Percentiles rank a stretch among this genome's conserved stretches.
phyloP scores from a whole-genome alignment of 2,329 filamentous ascomycete genomes.

The Epichloe uncinata region DNA sequence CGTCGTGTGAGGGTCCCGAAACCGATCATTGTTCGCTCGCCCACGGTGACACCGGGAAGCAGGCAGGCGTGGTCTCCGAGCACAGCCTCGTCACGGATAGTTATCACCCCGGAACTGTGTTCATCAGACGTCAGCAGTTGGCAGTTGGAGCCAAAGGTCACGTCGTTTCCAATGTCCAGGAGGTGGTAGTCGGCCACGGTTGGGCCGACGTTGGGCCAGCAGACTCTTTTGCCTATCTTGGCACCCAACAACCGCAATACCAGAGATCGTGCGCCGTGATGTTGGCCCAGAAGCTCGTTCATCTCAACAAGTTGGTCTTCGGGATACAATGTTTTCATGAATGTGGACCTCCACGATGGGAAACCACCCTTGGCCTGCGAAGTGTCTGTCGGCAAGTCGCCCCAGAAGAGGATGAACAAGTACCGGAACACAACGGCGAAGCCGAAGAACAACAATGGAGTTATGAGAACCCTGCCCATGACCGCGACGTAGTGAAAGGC shows the following conservation, averaged over 20 bases:
- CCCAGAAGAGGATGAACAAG: constrained; percentile 26
- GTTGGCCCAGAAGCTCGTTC: constrained; percentile 36
- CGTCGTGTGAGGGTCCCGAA: constrained; percentile 37
- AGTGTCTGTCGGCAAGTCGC: constrained; percentile 21
- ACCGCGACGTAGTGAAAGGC: constrained; percentile 36
- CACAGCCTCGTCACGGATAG: constrained; percentile 36
- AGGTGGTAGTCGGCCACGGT: constrained; percentile 39
- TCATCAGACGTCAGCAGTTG: constrained; percentile 40
- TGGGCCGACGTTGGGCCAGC: constrained; percentile 45
- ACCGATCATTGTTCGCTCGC: constrained; percentile 35
- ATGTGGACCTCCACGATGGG: constrained; percentile 28
- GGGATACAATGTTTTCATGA: constrained; percentile 32
- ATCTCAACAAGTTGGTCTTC: constrained; percentile 29
- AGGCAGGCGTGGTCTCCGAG: constrained; percentile 41
- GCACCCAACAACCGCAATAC: constrained; percentile 35
- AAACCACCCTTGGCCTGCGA: constrained; percentile 20
- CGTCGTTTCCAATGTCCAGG: constrained; percentile 41
- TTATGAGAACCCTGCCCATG: constrained; percentile 24
- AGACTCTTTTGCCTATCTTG: constrained; percentile 36
- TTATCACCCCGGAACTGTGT: constrained; percentile 31
- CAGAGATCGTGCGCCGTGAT: constrained; percentile 40
- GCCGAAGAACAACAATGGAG: constrained; percentile 30
- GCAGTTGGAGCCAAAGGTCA: constrained; percentile 42
- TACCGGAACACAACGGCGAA: constrained; percentile 27
- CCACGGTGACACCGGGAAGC: constrained; percentile 37